Evolutionary conservation across 116 monocot genomes (phyloP).

Genomic region (Thalassia testudinum): DNA sequence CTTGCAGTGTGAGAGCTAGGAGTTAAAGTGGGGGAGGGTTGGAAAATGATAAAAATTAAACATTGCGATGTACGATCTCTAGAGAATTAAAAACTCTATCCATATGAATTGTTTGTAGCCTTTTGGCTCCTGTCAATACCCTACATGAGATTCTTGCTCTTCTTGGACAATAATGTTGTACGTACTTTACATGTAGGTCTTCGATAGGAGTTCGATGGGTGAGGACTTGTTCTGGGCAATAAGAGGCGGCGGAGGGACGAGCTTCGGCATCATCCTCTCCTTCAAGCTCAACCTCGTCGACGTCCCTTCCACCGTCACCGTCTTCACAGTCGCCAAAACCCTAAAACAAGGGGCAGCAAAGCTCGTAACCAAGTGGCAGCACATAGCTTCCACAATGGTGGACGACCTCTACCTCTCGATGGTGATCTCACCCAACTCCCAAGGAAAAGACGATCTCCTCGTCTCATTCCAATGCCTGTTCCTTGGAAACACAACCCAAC

Average conservation of each 20-base stretch:
- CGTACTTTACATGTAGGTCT: too few relatives aligned
- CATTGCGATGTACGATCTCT: slow-evolving; percentile 57
- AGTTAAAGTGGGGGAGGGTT: too few relatives aligned
- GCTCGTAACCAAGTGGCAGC: slow-evolving; percentile 16
- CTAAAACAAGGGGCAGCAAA: slow-evolving; percentile 1
- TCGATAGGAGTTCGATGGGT: slow-evolving; percentile 26
- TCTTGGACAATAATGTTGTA: too few relatives aligned
- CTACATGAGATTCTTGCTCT: too few relatives aligned
- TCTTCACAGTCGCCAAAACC: slow-evolving; percentile 13
- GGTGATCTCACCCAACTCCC: too few relatives aligned
- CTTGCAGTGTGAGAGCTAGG: too few relatives aligned
- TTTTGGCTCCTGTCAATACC: too few relatives aligned
- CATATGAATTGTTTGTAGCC: too few relatives aligned
- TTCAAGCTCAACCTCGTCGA: slow-evolving; percentile 11
- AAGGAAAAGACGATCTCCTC: background rate
- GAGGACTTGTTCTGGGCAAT: slow-evolving; percentile 50
- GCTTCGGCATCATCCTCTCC: slow-evolving; percentile 21
- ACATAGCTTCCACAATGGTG: background rate
- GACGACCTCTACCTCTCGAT: background rate
- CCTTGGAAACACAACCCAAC: background rate
- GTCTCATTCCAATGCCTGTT: background rate
- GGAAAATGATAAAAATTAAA: too few relatives aligned
- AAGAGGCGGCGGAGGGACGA: slow-evolving; percentile 33
- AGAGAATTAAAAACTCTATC: too few relatives aligned
- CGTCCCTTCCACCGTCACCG: slow-evolving; percentile 27